A percentile compares a stretch with the other conserved stretches of the same genome.
These are phyloP conservation scores for Diplodia sapinea DNA, from an alignment of 2,329 filamentous ascomycete genomes.

Conservation along the genomic window DNA sequence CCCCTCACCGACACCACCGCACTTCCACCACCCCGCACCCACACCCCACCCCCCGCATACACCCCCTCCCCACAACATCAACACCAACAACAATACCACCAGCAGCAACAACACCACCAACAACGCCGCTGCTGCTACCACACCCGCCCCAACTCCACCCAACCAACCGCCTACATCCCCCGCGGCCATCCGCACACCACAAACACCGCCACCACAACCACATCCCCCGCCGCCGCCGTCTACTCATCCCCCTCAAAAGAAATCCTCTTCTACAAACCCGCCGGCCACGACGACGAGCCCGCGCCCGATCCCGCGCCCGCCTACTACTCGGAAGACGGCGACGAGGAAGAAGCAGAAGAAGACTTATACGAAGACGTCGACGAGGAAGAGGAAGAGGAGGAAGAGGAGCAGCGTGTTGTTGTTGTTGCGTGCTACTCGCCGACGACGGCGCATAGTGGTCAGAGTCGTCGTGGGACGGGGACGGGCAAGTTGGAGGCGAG, in stretches of 20 bases:
- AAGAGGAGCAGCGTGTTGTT: not conserved
- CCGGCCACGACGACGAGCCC: not conserved
- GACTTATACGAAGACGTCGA: not conserved
- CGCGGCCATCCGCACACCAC: not conserved
- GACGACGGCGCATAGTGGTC: not conserved
- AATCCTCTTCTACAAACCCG: slow-evolving; percentile 8
- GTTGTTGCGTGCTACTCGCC: not conserved
- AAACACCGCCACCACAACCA: not conserved
- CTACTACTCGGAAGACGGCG: not conserved
- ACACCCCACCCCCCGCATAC: slow-evolving; percentile 14
- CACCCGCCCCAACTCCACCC: not conserved
- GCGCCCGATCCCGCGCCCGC: not conserved
- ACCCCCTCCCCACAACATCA: not conserved
- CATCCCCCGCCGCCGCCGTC: not conserved
- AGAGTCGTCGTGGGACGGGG: too few species aligned
- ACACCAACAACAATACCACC: not conserved
- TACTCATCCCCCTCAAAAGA: not conserved
- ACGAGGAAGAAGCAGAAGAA: not conserved
- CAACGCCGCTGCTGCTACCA: not conserved
- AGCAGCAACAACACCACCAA: not conserved
- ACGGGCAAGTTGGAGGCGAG: slow-evolving; percentile 3
- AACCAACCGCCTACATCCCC: slow-evolving; percentile 16
- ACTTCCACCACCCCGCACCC: not conserved
- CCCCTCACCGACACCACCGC: not conserved
- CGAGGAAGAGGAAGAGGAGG: not conserved